Conservation (phyloP, 345 rosid species). For the Aurinia saxatilis region DNA sequence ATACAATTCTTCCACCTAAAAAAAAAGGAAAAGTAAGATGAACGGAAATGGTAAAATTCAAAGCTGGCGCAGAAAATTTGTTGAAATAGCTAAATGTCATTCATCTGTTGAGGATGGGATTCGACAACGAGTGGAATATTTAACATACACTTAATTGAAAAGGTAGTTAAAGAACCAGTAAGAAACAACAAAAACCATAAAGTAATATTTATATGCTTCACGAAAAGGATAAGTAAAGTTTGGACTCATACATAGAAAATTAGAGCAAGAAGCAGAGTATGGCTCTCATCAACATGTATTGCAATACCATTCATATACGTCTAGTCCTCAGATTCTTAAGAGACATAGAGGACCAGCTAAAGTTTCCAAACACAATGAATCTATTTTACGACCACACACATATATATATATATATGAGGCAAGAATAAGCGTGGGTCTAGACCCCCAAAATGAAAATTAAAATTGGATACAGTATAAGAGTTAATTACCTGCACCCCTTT, state of each 20-base stretch:
- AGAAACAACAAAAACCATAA: background rate
- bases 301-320: background rate
- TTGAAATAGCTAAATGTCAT: no score
- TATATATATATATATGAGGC: background rate
- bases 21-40: background rate
- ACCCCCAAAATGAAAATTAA: background rate
- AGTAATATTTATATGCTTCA: background rate
- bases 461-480: background rate
- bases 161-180: background rate
- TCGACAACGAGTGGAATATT: background rate
- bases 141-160: background rate
- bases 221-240: background rate
- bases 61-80: background rate
- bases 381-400: background rate
- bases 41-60: background rate
- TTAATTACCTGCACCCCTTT: slow-evolving; percentile 81
- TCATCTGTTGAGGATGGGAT: background rate
- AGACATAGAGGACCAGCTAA: background rate
- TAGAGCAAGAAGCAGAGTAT: background rate
- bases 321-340: background rate
- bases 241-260: background rate
- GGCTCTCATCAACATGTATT: background rate
- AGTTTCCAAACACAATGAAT: background rate
- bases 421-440: no score
- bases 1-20: slow-evolving; percentile 92